phyloP scores from a whole-genome alignment of 208 protist species.

The Crithidia thermophila region DNA sequence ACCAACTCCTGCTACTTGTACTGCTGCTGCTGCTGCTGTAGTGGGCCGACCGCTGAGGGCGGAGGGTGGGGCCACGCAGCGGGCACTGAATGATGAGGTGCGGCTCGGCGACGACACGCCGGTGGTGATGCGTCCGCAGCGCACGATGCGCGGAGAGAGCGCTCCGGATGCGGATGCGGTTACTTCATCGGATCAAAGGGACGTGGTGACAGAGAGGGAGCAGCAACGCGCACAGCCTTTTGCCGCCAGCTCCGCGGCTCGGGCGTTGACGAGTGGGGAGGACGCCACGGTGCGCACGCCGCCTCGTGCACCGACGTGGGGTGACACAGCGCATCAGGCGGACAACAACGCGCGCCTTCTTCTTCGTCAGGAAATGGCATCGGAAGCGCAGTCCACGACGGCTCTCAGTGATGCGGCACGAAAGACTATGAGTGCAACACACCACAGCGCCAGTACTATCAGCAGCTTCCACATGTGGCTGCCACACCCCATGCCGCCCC shows the following conservation, averaged over 20 bases:
- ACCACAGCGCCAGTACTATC: slow-evolving; percentile 23
- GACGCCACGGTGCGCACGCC: too few species aligned
- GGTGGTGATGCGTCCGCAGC: not conserved
- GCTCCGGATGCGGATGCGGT: not conserved
- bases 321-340: too few species aligned
- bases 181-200: not conserved
- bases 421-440: too few species aligned
- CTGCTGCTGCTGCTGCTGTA: too few species aligned
- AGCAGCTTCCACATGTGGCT: slow-evolving; percentile 41
- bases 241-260: too few species aligned
- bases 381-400: not conserved
- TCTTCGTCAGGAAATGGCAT: too few species aligned
- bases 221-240: too few species aligned
- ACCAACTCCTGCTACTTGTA: not conserved
- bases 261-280: too few species aligned
- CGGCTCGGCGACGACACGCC: slow-evolving; percentile 2
- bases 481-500: slow-evolving; percentile 1
- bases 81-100: not conserved
- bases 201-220: too few species aligned
- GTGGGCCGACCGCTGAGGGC: too few species aligned
- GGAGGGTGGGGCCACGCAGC: not conserved
- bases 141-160: not conserved
- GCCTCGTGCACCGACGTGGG: too few species aligned
- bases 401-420: not conserved
- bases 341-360: too few species aligned